phyloP scores from a whole-genome alignment of 805 yeast genomes.

The Candida fluviatilis region DNA sequence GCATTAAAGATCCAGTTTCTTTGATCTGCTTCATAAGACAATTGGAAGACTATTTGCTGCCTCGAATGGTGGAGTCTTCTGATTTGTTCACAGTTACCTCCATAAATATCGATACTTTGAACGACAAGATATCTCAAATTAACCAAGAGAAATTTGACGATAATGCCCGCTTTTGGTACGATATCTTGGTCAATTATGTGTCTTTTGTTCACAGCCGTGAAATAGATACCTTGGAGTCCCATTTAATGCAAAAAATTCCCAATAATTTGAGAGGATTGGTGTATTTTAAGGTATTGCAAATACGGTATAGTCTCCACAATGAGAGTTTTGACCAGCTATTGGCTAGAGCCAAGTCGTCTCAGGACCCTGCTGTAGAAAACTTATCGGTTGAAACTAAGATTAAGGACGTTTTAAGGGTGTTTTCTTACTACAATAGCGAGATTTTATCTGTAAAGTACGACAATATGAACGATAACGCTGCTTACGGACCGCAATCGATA shows the following conservation, averaged over 20 bases:
- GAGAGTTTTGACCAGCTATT: slow-evolving; percentile 27
- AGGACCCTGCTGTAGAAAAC: slow-evolving; percentile 14
- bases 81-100: slow-evolving; percentile 17
- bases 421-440: slow-evolving; percentile 27
- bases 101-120: slow-evolving; percentile 8
- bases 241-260: slow-evolving; percentile 29
- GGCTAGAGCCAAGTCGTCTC: slow-evolving; percentile 19
- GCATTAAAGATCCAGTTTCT: slow-evolving; percentile 17
- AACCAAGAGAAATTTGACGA: neutral
- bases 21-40: slow-evolving; percentile 21
- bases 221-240: slow-evolving; percentile 15
- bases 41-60: slow-evolving; percentile 19
- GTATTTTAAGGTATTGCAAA: slow-evolving; percentile 29
- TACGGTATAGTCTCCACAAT: slow-evolving; percentile 22
- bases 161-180: slow-evolving; percentile 8
- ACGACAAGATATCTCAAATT: slow-evolving; percentile 5
- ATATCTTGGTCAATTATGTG: slow-evolving; percentile 6
- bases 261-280: slow-evolving; percentile 23
- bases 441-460: slow-evolving; percentile 13
- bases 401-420: slow-evolving; percentile 26
- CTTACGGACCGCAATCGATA: slow-evolving; percentile 4
- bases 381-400: slow-evolving; percentile 13
- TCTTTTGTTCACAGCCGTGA: slow-evolving; percentile 5
- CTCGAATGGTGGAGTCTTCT: slow-evolving; percentile 23
- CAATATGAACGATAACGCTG: slow-evolving; percentile 4